phyloP scores from a whole-genome alignment of 1,139 yeast species.

The Pichia sp. region DNA sequence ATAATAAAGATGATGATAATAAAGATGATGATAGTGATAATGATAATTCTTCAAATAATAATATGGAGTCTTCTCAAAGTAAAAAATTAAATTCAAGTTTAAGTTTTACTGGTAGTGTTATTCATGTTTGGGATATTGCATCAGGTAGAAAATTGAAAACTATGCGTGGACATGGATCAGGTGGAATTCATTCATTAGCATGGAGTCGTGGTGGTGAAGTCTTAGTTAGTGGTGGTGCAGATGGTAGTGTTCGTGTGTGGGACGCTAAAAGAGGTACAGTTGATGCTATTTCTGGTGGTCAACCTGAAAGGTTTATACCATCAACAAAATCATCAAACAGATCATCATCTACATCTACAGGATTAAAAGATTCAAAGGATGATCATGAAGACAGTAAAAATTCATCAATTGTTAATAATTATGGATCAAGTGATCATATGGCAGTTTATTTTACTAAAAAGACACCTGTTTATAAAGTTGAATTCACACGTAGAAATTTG shows the following conservation, averaged over 20 bases:
- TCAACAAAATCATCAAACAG: slow-evolving; percentile 22
- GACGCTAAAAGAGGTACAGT: slow-evolving; percentile 81
- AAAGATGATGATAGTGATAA: background rate
- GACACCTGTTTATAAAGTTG: slow-evolving; percentile 90
- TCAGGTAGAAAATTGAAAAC: slow-evolving; percentile 80
- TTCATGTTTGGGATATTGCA: slow-evolving; percentile 92
- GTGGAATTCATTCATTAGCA: slow-evolving; percentile 77
- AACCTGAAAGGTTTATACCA: slow-evolving; percentile 61
- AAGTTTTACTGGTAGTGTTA: slow-evolving; percentile 27
- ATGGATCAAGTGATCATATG: slow-evolving; percentile 57
- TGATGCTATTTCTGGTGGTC: slow-evolving; percentile 44
- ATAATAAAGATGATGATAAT: background rate
- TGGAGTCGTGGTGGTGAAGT: slow-evolving; percentile 87
- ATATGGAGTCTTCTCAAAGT: background rate
- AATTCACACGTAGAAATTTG: slow-evolving; percentile 82
- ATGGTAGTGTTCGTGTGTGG: slow-evolving; percentile 92
- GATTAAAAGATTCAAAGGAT: slow-evolving; percentile 17
- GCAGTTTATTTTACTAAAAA: slow-evolving; percentile 90
- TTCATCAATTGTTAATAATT: slow-evolving; percentile 6
- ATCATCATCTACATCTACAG: slow-evolving; percentile 10
- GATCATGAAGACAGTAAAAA: slow-evolving; percentile 23
- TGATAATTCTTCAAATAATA: background rate
- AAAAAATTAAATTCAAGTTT: background rate
- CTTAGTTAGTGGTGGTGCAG: slow-evolving; percentile 89
- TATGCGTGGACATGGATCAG: slow-evolving; percentile 86